Conservation (phyloP, 2,329 filamentous ascomycete species). For the Alternaria sp. region DNA sequence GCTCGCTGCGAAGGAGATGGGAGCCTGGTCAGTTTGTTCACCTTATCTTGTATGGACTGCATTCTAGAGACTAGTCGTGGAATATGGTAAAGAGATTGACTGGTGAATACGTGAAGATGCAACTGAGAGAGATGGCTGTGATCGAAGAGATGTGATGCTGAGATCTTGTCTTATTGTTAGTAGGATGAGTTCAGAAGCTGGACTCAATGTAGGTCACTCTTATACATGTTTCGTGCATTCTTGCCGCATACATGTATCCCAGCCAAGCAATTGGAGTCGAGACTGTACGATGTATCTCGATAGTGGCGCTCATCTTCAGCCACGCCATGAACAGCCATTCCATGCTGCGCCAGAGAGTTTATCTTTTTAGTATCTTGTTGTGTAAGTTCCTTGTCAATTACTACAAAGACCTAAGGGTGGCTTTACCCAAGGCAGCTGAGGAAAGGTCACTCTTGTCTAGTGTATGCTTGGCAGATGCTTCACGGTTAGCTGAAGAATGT, state of each 20-base stretch:
- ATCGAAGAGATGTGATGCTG: not conserved
- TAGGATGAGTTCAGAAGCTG: not conserved
- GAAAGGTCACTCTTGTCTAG: not conserved
- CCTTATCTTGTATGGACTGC: not conserved
- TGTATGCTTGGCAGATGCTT: not conserved
- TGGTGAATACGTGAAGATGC: no score
- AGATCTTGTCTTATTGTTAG: not conserved
- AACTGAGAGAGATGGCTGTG: not conserved
- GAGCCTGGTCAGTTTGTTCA: not conserved
- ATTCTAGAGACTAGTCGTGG: not conserved
- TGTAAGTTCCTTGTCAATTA: not conserved
- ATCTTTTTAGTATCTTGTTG: no score
- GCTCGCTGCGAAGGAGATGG: not conserved
- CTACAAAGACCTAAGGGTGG: not conserved
- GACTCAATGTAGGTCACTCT: not conserved
- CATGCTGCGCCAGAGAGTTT: not conserved
- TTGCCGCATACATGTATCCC: not conserved
- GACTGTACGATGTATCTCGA: not conserved
- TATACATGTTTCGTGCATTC: not conserved
- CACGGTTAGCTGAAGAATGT: not conserved
- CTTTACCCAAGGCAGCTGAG: not conserved
- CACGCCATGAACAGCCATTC: not conserved
- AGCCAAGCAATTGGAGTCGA: not conserved
- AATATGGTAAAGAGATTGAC: no score
- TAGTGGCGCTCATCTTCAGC: not conserved